Percentiles rank a stretch among this genome's conserved stretches.
Conservation (phyloP, 2,329 filamentous ascomycete genomes). For the Monascus ruber region DNA sequence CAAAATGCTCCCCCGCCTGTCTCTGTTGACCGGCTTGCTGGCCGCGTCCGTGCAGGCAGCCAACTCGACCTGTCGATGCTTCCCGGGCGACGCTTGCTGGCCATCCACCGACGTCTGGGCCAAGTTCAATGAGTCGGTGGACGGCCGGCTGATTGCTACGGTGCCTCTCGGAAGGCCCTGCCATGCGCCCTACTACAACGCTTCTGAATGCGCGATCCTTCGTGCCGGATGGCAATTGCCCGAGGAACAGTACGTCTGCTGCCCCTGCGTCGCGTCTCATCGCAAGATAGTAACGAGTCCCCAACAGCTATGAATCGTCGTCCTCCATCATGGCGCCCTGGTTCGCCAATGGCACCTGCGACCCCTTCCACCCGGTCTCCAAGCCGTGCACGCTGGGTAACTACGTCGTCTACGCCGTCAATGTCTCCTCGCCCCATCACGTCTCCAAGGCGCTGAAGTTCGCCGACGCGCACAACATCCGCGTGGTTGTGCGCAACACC, state of each 20-base stretch:
- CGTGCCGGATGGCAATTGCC: conserved; percentile 35
- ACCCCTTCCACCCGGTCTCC: conserved; percentile 27
- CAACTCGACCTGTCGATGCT: too few relatives aligned
- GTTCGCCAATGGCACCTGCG: conserved; percentile 30
- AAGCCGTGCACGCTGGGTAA: conserved; percentile 18
- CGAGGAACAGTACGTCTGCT: conserved; percentile 32
- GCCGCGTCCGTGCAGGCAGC: too few relatives aligned
- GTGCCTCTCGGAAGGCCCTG: conserved; percentile 43
- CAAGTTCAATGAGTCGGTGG: conserved; percentile 41
- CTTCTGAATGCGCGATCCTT: conserved; percentile 30
- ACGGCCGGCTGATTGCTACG: conserved; percentile 41
- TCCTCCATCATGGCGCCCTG: conserved; percentile 30
- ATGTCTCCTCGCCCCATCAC: conserved; percentile 16
- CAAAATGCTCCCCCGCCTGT: too few relatives aligned
- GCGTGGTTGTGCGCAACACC: conserved; percentile 36
- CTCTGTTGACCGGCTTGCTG: too few relatives aligned
- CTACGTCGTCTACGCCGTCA: conserved; percentile 24
- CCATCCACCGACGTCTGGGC: conserved; percentile 38
- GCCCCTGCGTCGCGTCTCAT: not conserved
- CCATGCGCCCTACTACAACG: conserved; percentile 40
- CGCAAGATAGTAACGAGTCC: too few relatives aligned
- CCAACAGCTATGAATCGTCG: conserved; percentile 6
- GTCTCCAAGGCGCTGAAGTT: conserved; percentile 24
- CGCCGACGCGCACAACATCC: conserved; percentile 37
- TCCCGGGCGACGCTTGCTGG: conserved; percentile 41